These are phyloP conservation scores for Gastrolobium bilobum DNA, from an alignment of 306 rosid genomes.

Conservation along the genomic window DNA sequence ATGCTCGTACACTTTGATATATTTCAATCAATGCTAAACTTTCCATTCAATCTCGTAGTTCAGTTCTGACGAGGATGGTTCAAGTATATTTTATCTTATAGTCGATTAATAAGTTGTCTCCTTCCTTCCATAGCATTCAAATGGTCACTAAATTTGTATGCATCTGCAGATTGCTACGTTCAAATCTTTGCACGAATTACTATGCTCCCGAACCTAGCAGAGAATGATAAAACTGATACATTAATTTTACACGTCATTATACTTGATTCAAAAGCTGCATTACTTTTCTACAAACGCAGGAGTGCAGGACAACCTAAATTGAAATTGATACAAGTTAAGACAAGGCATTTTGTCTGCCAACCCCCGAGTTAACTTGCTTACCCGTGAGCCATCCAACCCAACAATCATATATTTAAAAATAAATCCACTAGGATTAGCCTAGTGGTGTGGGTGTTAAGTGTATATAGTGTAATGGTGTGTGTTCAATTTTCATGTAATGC, in stretches of 20 bases:
- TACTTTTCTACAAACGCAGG: no score
- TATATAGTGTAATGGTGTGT: no score
- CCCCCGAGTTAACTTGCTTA: no score
- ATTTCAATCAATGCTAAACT: constrained; percentile 26
- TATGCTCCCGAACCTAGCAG: background rate
- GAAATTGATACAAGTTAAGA: no score
- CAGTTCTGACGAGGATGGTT: constrained; percentile 22
- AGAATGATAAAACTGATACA: background rate
- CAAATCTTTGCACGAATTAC: background rate
- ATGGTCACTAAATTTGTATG: constrained; percentile 37
- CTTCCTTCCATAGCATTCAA: constrained; percentile 11
- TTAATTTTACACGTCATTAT: background rate
- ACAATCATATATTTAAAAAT: no score
- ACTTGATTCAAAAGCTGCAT: constrained; percentile 18
- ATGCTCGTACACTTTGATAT: constrained; percentile 27
- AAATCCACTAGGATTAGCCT: no score
- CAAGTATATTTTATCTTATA: background rate
- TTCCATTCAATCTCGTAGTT: constrained; percentile 18
- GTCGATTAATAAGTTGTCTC: constrained; percentile 32
- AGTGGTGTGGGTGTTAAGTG: no score
- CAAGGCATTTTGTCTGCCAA: no score
- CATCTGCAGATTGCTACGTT: background rate
- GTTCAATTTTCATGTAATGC: no score
- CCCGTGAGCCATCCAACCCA: no score
- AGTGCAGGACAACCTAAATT: no score